Conservation (phyloP, 2,329 filamentous ascomycete genomes). For the Xylariaceae sp. region DNA sequence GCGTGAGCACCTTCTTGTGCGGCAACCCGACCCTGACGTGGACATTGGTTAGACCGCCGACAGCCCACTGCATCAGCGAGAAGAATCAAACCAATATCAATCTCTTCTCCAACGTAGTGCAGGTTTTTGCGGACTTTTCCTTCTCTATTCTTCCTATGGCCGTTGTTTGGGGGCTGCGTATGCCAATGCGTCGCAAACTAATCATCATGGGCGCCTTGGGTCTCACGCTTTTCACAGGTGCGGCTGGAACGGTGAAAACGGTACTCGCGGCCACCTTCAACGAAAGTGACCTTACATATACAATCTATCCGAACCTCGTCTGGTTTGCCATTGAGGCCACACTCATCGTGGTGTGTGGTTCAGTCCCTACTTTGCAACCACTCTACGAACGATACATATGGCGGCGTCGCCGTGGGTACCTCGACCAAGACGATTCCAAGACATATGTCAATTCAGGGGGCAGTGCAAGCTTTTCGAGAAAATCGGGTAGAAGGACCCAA, state of each 20-base stretch:
- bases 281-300: background rate
- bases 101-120: background rate
- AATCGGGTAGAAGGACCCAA: background rate
- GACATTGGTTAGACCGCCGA: background rate
- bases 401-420: background rate
- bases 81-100: background rate
- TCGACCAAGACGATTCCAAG: background rate
- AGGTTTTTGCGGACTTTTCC: background rate
- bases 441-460: background rate
- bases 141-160: background rate
- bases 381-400: background rate
- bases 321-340: background rate
- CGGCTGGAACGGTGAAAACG: background rate
- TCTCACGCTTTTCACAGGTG: background rate
- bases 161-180: background rate
- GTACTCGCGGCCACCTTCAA: background rate
- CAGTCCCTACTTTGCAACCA: background rate
- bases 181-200: background rate
- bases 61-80: background rate
- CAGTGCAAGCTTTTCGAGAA: background rate
- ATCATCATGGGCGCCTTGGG: background rate
- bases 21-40: background rate
- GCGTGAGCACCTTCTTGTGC: background rate
- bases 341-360: background rate
- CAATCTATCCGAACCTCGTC: background rate